phyloP scores from a whole-genome alignment of 1,139 yeast species.

The Yarrowia galli region DNA sequence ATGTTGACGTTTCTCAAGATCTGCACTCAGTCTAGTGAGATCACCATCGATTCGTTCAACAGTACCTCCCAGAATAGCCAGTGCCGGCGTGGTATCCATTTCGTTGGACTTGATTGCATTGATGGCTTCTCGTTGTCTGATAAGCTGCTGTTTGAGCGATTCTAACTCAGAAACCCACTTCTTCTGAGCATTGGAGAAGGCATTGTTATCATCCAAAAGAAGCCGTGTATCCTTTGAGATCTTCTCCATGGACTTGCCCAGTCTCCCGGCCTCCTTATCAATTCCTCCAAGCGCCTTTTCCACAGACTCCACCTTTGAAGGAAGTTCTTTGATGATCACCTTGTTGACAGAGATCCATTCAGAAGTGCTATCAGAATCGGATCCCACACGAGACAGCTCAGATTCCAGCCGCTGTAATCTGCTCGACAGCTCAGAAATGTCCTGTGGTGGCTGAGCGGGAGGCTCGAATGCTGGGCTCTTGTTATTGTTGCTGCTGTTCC shows the following conservation, averaged over 20 bases:
- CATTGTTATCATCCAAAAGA: neutral
- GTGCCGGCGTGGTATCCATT: conserved; percentile 39
- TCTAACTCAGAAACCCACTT: conserved; percentile 37
- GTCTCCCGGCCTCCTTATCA: neutral
- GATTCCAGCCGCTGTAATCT: conserved; percentile 10
- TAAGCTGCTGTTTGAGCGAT: conserved; percentile 40
- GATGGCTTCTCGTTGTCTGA: conserved; percentile 40
- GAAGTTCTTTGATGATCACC: neutral
- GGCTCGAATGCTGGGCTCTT: conserved; percentile 5
- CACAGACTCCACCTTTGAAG: conserved; percentile 2
- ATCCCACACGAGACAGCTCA: conserved; percentile 16
- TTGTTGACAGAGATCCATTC: conserved; percentile 24
- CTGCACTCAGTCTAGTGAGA: conserved; percentile 5
- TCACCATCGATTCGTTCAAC: conserved; percentile 33
- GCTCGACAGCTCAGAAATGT: conserved; percentile 3
- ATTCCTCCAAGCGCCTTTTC: conserved; percentile 18
- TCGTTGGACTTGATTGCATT: conserved; percentile 40
- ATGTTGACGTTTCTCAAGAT: conserved; percentile 3
- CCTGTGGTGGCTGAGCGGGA: neutral
- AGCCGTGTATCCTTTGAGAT: neutral
- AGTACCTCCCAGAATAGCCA: conserved; percentile 21
- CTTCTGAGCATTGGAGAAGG: neutral
- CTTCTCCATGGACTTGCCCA: conserved; percentile 5
- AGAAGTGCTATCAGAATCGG: conserved; percentile 5
- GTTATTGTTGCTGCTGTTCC: neutral